Evolutionary conservation across 108 stramenopile species (phyloP).

Genomic region (Cyclotella atomus): DNA sequence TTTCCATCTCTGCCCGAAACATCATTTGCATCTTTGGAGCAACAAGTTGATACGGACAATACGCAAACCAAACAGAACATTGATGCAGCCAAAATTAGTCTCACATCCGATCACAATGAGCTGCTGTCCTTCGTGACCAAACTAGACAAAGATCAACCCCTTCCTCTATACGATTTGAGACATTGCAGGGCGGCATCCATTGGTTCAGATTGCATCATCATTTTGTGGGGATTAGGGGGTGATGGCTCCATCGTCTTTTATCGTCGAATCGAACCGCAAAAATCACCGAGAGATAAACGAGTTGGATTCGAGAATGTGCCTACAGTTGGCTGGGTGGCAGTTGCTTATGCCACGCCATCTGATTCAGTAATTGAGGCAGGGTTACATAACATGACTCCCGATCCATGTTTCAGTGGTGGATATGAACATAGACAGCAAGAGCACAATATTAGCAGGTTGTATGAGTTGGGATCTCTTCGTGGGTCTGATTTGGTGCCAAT

Average conservation of each 20-base stretch:
- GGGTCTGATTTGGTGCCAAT: conserved; percentile 45
- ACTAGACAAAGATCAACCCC: background rate
- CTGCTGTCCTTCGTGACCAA: conserved; percentile 1
- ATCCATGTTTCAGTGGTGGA: conserved; percentile 1
- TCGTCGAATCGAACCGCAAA: conserved; percentile 48
- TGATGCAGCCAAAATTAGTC: conserved; percentile 9
- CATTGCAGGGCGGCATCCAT: conserved; percentile 62
- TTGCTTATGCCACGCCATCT: conserved; percentile 32
- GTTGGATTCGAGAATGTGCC: background rate
- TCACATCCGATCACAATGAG: conserved; percentile 35
- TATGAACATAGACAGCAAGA: conserved; percentile 1
- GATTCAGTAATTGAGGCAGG: conserved; percentile 30
- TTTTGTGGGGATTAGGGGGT: conserved; percentile 75
- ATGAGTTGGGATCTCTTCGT: conserved; percentile 34
- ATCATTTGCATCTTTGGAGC: conserved; percentile 7
- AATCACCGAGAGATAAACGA: conserved; percentile 7
- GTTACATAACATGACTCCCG: conserved; percentile 19
- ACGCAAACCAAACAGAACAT: background rate
- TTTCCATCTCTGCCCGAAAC: conserved; percentile 10
- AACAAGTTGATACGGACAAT: background rate
- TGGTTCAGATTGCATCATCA: conserved; percentile 66
- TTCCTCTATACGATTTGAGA: conserved; percentile 30
- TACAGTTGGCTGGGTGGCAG: conserved; percentile 43
- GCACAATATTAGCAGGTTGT: conserved; percentile 6
- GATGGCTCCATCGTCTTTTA: conserved; percentile 77